Conservation (phyloP, 2,329 filamentous ascomycete species). For the Chaetomium olivaceum region DNA sequence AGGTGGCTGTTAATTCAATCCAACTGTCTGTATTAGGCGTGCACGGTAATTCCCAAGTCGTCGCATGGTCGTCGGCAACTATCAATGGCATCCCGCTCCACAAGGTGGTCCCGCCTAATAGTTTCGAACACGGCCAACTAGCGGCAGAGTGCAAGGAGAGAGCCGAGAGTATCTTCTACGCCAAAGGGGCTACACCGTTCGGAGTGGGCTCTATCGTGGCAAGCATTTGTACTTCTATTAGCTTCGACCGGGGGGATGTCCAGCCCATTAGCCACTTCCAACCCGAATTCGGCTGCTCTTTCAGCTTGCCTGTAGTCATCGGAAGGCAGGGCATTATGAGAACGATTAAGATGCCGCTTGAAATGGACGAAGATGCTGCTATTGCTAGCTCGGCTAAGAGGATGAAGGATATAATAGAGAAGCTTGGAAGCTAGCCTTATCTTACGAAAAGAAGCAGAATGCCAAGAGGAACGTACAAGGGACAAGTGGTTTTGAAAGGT, state of each 20-base stretch:
- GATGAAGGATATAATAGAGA: neutral
- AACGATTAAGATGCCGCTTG: conserved; percentile 21
- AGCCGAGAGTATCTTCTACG: conserved; percentile 48
- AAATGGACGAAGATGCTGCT: conserved; percentile 11
- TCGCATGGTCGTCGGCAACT: conserved; percentile 23
- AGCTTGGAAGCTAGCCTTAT: too few species aligned
- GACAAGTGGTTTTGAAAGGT: too few species aligned
- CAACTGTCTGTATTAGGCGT: conserved; percentile 21
- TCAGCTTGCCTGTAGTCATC: conserved; percentile 51
- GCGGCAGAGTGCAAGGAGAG: conserved; percentile 48
- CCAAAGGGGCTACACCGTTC: conserved; percentile 53
- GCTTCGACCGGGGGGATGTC: conserved; percentile 50
- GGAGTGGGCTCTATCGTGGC: conserved; percentile 51
- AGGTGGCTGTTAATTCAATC: conserved; percentile 21
- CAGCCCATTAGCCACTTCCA: conserved; percentile 52
- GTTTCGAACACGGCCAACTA: conserved; percentile 40
- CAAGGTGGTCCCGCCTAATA: conserved; percentile 2
- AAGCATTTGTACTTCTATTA: conserved; percentile 52
- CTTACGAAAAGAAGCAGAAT: too few species aligned
- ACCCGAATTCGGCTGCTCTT: conserved; percentile 48
- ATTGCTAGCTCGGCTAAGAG: conserved; percentile 14
- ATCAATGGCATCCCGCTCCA: conserved; percentile 22
- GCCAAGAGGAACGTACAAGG: too few species aligned
- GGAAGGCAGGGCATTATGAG: conserved; percentile 49
- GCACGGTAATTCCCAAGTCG: conserved; percentile 15